Evolutionary conservation across 129 eudicot genomes (phyloP), one percentile per base, ranked within the genome.

Genomic region (Ambrosia trifida): DNA sequence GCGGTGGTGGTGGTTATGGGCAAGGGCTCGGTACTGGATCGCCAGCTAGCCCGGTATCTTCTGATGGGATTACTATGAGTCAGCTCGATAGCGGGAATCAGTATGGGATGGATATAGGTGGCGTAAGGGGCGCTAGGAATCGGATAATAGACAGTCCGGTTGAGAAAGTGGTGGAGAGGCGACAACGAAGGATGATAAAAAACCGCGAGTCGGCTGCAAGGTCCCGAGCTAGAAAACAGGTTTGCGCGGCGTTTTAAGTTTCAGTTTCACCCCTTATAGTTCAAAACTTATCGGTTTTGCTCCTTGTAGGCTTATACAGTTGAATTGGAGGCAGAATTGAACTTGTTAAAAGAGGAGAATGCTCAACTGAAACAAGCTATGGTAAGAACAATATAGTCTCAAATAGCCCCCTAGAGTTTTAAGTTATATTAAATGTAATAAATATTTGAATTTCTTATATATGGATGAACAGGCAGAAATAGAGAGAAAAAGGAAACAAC

Each of bases 201-300:
- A 94, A 94, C 32, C 77, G 98, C 18, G 97, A 94, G 75, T 89
- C 98, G 0, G 98, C 98, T 13, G 98, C 98, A 19, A 85, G 98
- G 72, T 90, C 98, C 11, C 74, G 98, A 66, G 98, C 98, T 2
- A 82, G 98, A 72, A 94, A 94, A 35, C 98, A 86, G 88, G 98
- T 86, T 57, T 1, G 3, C 3, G 4, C 14, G 0, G 11, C 44
- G 32, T 2, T 51, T 5, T 51, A 17, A 53, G 8, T 19, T 18
- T 19, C 60, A 18, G 7, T 53, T 53, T 7, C 32, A 19, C 32
- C 60, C 60, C 32, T 53, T 7, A 2, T 7, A 18, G 4, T 53
- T 19, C 4, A 5, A 7, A 18, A 13, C 60, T 54, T 32, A 59
- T 2, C 9, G 2, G 6, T 76, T 44, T 19, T 6, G 30, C 41